A percentile compares a stretch with the other conserved stretches of the same genome.
Evolutionary conservation across 495 filamentous ascomycete genomes (phyloP).

Genomic region (Parathielavia appendiculata): DNA sequence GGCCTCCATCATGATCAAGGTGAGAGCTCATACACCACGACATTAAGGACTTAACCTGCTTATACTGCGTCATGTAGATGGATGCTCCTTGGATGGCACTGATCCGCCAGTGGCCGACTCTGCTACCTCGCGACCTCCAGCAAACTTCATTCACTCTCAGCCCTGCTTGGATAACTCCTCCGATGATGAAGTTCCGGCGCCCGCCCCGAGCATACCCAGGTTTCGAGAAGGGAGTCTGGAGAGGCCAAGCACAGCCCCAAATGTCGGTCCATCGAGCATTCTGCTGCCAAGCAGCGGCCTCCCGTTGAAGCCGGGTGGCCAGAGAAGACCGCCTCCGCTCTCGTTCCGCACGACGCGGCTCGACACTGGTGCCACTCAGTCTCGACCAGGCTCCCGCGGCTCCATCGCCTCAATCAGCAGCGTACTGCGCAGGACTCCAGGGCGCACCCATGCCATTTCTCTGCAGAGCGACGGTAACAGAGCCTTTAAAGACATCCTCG

Average conservation of each 20-base stretch:
- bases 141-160: slow-evolving; percentile 24
- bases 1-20: slow-evolving; percentile 32
- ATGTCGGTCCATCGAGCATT: slow-evolving; percentile 7
- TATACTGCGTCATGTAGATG: slow-evolving; percentile 26
- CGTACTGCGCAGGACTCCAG: neutral
- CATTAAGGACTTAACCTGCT: neutral
- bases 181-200: slow-evolving; percentile 24
- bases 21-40: slow-evolving; percentile 23
- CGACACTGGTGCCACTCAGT: slow-evolving; percentile 4
- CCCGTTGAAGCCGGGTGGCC: slow-evolving; percentile 16
- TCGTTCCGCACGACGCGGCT: slow-evolving; percentile 24
- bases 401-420: slow-evolving; percentile 7
- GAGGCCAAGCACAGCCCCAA: slow-evolving; percentile 41
- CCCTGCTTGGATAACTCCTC: slow-evolving; percentile 15
- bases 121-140: slow-evolving; percentile 28
- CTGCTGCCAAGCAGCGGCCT: slow-evolving; percentile 6
- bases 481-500: slow-evolving; percentile 46
- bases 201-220: slow-evolving; percentile 30
- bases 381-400: slow-evolving; percentile 19
- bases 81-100: slow-evolving; percentile 31
- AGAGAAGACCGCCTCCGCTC: slow-evolving; percentile 24
- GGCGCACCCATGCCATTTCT: slow-evolving; percentile 22
- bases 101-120: slow-evolving; percentile 27
- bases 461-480: slow-evolving; percentile 20
- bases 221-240: slow-evolving; percentile 24